A percentile compares a stretch with the other conserved stretches of the same genome.
These are phyloP conservation scores for Stereocaulon alpinum DNA, from an alignment of 495 filamentous ascomycete genomes.

Conservation along the genomic window DNA sequence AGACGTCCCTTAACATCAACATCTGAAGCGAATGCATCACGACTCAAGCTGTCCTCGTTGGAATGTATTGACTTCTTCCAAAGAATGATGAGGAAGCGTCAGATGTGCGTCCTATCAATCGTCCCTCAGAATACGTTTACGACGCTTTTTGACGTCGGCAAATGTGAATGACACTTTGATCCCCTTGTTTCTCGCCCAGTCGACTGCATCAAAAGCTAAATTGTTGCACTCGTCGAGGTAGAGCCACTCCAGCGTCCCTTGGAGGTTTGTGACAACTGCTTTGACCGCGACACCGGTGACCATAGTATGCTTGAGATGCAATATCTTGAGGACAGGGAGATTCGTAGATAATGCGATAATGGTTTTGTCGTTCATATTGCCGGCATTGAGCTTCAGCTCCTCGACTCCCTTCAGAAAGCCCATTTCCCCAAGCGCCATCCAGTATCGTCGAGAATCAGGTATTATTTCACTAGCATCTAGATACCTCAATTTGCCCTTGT, in stretches of 20 bases:
- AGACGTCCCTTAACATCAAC: no score
- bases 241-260: slow-evolving; percentile 19
- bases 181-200: slow-evolving; percentile 23
- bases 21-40: no score
- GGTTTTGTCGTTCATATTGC: slow-evolving; percentile 11
- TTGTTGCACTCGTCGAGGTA: slow-evolving; percentile 21
- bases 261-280: slow-evolving; percentile 13
- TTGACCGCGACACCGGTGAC: slow-evolving; percentile 29
- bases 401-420: slow-evolving; percentile 13
- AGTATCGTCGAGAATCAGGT: not conserved
- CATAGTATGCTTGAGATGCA: slow-evolving; percentile 19
- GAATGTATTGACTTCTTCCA: not conserved
- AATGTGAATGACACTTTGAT: slow-evolving; percentile 19
- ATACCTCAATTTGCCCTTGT: slow-evolving; percentile 6
- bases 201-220: slow-evolving; percentile 25
- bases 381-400: slow-evolving; percentile 10
- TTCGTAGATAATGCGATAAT: not conserved
- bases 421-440: not conserved
- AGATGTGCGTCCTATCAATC: not conserved
- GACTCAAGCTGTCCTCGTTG: no score
- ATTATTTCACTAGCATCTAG: not conserved
- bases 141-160: not conserved
- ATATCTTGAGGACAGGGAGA: slow-evolving; percentile 5
- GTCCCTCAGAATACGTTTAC: slow-evolving; percentile 9
- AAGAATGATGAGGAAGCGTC: not conserved